Evolutionary conservation across 1,139 yeast genomes (phyloP), one percentile per base, ranked within the genome.

Genomic region (Lodderomyces beijingensis): DNA sequence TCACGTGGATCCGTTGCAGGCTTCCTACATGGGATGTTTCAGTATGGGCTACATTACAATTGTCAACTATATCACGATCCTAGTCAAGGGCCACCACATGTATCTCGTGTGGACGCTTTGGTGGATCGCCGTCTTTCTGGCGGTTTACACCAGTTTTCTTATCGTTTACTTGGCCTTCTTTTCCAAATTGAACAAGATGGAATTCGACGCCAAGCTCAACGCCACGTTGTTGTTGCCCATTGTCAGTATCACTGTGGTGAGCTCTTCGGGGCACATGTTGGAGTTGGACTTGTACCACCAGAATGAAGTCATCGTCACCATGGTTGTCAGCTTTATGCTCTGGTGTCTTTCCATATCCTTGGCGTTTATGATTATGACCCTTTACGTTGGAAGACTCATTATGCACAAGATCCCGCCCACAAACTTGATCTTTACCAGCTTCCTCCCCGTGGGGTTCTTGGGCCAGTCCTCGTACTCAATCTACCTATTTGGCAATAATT

Each of bases 401-500:
- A 56, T 72, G 6, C 63, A 71, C 51, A 81, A 79, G 40, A 54
- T 82, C 22, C 95, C 95, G 0, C 55, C 67, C 3, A 47, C 70
- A 34, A 27, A 45, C 32, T 31, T 46, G 24, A 50, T 59, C 3
- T 59, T 59, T 42, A 51, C 57, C 5, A 44, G 53, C 3, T 53
- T 51, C 30, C 45, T 59, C 23, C 65, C 65, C 3, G 55, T 58
- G 21, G 65, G 65, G 22, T 52, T 58, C 22, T 56, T 83, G 51
- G 95, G 96, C 14, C 96, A 87, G 57, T 94, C 93, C 3, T 74
- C 86, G 2, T 84, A 64, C 53, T 83, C 83, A 3, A 66, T 82
- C 10, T 56, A 80, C 43, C 56, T 78, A 30, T 65, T 81, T 45
- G 85, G 87, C 4, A 50, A 55, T 15, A 64, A 67, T 40, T 35